These are phyloP conservation scores for Dissoconium aciculare DNA, from an alignment of 2,329 filamentous ascomycete genomes.

Conservation along the genomic window DNA sequence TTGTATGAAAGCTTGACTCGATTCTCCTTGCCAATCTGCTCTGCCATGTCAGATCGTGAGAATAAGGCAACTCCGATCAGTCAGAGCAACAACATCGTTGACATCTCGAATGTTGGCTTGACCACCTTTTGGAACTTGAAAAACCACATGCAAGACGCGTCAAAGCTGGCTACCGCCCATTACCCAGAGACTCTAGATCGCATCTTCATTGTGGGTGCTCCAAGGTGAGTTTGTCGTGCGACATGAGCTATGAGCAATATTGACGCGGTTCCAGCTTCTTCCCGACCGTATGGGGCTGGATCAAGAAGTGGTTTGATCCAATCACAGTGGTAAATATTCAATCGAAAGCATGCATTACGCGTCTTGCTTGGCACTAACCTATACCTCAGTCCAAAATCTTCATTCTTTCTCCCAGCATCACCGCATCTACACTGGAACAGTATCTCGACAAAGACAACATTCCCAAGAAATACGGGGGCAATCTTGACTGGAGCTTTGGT, in stretches of 20 bases:
- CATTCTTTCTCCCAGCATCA: slow-evolving; percentile 60
- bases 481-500: slow-evolving; percentile 70
- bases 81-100: slow-evolving; percentile 86
- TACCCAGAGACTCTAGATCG: slow-evolving; percentile 88
- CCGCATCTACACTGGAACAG: slow-evolving; percentile 57
- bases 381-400: slow-evolving; percentile 64
- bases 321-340: slow-evolving; percentile 48
- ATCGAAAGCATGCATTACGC: too few relatives aligned
- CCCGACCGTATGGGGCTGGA: slow-evolving; percentile 84
- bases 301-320: slow-evolving; percentile 84
- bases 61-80: slow-evolving; percentile 73
- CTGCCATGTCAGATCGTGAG: slow-evolving; percentile 55
- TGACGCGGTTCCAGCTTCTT: slow-evolving; percentile 77
- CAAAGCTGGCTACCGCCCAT: slow-evolving; percentile 74
- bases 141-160: slow-evolving; percentile 84
- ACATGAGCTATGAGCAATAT: neutral
- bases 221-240: neutral
- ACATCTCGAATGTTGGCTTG: slow-evolving; percentile 73
- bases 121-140: slow-evolving; percentile 96
- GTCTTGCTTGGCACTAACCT: too few relatives aligned
- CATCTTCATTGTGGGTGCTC: slow-evolving; percentile 55
- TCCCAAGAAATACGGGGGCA: slow-evolving; percentile 77
- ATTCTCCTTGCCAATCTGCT: slow-evolving; percentile 75
- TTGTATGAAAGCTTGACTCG: slow-evolving; percentile 85
- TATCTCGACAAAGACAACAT: slow-evolving; percentile 77